Evolutionary conservation across 768 basidiomycete species (phyloP).

Genomic region (Austroboletus festivus): DNA sequence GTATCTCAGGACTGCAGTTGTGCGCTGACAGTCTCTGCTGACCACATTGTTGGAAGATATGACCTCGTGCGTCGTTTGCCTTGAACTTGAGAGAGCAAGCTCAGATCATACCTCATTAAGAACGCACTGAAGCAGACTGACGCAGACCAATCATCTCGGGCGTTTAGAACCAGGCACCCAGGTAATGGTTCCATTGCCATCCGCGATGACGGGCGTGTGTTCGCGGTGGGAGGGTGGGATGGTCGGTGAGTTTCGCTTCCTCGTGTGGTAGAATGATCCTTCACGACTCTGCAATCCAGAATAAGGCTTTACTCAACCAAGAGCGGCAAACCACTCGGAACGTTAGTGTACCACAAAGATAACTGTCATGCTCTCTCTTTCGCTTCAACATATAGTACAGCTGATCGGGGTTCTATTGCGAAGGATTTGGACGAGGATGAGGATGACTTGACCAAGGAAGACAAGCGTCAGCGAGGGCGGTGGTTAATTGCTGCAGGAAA

Average conservation of each 20-base stretch:
- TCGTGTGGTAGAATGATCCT: background rate
- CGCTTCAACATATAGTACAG: slow-evolving; percentile 33
- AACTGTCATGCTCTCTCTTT: slow-evolving; percentile 77
- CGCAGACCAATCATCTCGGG: slow-evolving; percentile 27
- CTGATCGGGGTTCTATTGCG: background rate
- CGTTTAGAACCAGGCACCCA: slow-evolving; percentile 65
- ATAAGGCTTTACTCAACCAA: slow-evolving; percentile 81
- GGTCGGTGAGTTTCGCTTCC: slow-evolving; percentile 61
- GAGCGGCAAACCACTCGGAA: slow-evolving; percentile 79
- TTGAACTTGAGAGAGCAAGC: background rate
- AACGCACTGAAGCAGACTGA: slow-evolving; percentile 11
- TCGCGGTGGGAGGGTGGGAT: slow-evolving; percentile 93
- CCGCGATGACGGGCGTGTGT: slow-evolving; percentile 58
- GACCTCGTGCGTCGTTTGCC: slow-evolving; percentile 41
- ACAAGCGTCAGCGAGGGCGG: slow-evolving; percentile 42
- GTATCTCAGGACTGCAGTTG: slow-evolving; percentile 56
- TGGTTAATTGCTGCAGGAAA: slow-evolving; percentile 69
- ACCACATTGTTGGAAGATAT: slow-evolving; percentile 71
- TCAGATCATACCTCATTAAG: background rate
- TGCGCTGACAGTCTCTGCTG: slow-evolving; percentile 82
- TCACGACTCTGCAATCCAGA: slow-evolving; percentile 37
- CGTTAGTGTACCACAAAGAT: slow-evolving; percentile 77
- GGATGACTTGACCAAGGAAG: slow-evolving; percentile 49
- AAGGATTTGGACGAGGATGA: slow-evolving; percentile 34
- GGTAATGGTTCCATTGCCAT: slow-evolving; percentile 80